Percentiles rank a stretch among this genome's conserved stretches.
These are phyloP conservation scores for Eimeria sp. DNA, from an alignment of 169 alveolate genomes.

Conservation along the genomic window DNA sequence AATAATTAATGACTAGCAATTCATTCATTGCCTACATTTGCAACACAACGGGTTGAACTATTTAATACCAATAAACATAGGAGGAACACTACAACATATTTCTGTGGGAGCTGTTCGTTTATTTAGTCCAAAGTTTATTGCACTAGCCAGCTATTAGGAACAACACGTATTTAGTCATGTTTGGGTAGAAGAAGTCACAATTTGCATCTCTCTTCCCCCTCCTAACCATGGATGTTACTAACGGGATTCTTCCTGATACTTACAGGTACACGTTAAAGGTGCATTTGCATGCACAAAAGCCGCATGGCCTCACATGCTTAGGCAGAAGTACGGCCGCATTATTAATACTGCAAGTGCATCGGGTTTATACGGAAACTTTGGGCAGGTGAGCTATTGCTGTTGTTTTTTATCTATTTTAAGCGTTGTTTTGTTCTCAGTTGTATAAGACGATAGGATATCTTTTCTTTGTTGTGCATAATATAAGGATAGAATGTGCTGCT, in stretches of 20 bases:
- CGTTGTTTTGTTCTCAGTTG: background rate
- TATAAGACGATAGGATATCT: too few species aligned
- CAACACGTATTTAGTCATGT: background rate
- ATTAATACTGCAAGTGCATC: slow-evolving; percentile 91
- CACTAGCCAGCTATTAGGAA: background rate
- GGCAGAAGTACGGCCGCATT: slow-evolving; percentile 93
- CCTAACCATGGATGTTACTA: background rate
- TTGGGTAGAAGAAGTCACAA: background rate
- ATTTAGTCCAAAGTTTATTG: background rate
- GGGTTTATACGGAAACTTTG: slow-evolving; percentile 89
- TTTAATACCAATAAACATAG: background rate
- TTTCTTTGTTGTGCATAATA: too few species aligned
- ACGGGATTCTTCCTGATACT: background rate
- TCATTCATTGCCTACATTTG: background rate
- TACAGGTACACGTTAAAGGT: slow-evolving; percentile 91
- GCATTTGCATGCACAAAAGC: slow-evolving; percentile 93
- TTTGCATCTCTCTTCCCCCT: background rate
- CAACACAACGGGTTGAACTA: background rate
- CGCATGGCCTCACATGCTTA: slow-evolving; percentile 94
- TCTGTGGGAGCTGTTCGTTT: background rate
- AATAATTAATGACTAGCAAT: background rate
- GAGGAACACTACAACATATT: background rate
- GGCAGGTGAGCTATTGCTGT: slow-evolving; percentile 78
- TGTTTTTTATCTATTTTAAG: background rate
- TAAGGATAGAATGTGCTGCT: too few species aligned